phyloP scores from a whole-genome alignment of 257 asterid species.

The Anisodus acutangulus region DNA sequence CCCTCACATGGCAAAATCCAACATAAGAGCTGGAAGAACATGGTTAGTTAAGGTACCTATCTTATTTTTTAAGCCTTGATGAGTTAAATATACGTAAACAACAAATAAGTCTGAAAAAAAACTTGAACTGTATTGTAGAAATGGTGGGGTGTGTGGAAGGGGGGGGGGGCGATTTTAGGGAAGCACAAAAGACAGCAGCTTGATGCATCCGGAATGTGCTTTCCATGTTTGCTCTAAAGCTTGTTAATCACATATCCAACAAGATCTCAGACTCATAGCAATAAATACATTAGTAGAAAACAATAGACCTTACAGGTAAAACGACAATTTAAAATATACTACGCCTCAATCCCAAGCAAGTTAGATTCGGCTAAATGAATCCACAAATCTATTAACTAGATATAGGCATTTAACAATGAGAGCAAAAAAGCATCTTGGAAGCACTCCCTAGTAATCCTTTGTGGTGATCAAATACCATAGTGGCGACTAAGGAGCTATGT shows the following conservation, averaged over 20 bases:
- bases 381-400: not conserved
- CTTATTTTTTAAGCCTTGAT: not conserved
- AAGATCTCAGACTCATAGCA: not conserved
- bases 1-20: conserved; percentile 1
- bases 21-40: conserved; percentile 3
- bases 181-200: not conserved
- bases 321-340: not conserved
- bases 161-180: too few species aligned
- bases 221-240: not conserved
- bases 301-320: not conserved
- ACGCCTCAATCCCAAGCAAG: not conserved
- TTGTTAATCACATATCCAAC: conserved; percentile 20
- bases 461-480: not conserved
- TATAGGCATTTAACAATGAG: not conserved
- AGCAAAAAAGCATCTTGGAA: not conserved
- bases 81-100: not conserved
- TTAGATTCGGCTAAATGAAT: not conserved
- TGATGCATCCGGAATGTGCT: not conserved
- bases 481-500: not conserved
- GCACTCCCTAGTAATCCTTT: not conserved
- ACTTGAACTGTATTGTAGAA: too few species aligned
- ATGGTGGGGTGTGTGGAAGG: too few species aligned
- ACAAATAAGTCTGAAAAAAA: conserved; percentile 6
- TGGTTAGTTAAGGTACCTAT: conserved; percentile 16
- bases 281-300: not conserved